These are phyloP conservation scores for Aureobasidium vineae DNA, from an alignment of 2,329 filamentous ascomycete genomes.

Conservation along the genomic window DNA sequence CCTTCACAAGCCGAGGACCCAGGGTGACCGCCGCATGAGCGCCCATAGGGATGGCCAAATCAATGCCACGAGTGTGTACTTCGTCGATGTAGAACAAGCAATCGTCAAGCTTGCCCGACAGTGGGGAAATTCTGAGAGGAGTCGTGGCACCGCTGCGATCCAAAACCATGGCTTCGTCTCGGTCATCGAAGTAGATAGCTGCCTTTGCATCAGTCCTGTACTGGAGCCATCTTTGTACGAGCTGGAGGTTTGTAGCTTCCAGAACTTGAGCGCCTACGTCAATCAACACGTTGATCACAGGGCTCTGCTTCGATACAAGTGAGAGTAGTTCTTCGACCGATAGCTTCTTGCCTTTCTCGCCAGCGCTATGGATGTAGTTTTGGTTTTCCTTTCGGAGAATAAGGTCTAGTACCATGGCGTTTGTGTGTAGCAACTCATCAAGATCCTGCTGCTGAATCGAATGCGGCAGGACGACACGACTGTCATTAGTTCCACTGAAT, in stretches of 20 bases:
- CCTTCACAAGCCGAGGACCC: slow-evolving; percentile 64
- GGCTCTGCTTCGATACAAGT: slow-evolving; percentile 43
- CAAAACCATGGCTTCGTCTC: slow-evolving; percentile 56
- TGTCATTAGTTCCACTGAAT: slow-evolving; percentile 72
- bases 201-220: slow-evolving; percentile 10
- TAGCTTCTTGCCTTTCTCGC: not conserved
- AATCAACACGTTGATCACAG: slow-evolving; percentile 58
- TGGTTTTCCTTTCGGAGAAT: slow-evolving; percentile 58
- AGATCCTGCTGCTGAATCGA: slow-evolving; percentile 63
- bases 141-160: slow-evolving; percentile 51
- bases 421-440: slow-evolving; percentile 58
- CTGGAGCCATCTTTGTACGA: slow-evolving; percentile 56
- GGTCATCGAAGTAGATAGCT: slow-evolving; percentile 57
- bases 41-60: slow-evolving; percentile 58
- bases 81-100: slow-evolving; percentile 71
- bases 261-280: slow-evolving; percentile 71
- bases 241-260: slow-evolving; percentile 57
- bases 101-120: slow-evolving; percentile 52
- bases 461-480: slow-evolving; percentile 58
- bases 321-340: slow-evolving; percentile 43
- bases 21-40: slow-evolving; percentile 68
- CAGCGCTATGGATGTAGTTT: not conserved
- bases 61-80: slow-evolving; percentile 67
- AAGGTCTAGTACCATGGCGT: slow-evolving; percentile 62
- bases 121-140: slow-evolving; percentile 59